These are phyloP conservation scores for Termitomyces sp. DNA, from an alignment of 1,284 basidiomycete species.

Conservation along the genomic window DNA sequence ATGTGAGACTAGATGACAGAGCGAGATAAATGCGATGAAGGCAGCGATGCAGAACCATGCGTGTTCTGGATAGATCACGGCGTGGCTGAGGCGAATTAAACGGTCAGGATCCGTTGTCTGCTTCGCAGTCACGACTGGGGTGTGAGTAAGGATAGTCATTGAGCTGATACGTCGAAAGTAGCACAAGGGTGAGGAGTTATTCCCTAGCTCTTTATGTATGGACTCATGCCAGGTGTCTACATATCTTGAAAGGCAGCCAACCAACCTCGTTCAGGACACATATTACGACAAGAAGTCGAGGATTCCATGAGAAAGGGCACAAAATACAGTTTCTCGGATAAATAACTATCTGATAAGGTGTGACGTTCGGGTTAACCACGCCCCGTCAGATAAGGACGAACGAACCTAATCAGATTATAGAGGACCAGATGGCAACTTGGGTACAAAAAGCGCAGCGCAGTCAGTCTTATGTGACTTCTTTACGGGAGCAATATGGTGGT, in stretches of 20 bases:
- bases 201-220: not conserved
- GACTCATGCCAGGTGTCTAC: not conserved
- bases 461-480: not conserved
- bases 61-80: conserved; percentile 33
- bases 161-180: not conserved
- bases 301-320: not conserved
- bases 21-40: conserved; percentile 39
- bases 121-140: not conserved
- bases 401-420: no score
- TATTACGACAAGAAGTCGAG: not conserved
- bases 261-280: not conserved
- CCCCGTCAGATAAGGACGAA: not conserved
- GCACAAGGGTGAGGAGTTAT: not conserved
- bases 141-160: not conserved
- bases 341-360: not conserved
- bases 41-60: conserved; percentile 40
- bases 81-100: conserved; percentile 24
- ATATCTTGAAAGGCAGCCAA: not conserved
- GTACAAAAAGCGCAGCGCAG: not conserved
- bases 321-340: not conserved
- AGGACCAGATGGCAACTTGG: not conserved
- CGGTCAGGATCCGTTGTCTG: conserved; percentile 24
- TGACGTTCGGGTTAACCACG: not conserved
- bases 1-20: conserved; percentile 28
- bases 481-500: not conserved